Evolutionary conservation across 164 flowering plant species (phyloP).

Genomic region (Stephania yunnanensis): DNA sequence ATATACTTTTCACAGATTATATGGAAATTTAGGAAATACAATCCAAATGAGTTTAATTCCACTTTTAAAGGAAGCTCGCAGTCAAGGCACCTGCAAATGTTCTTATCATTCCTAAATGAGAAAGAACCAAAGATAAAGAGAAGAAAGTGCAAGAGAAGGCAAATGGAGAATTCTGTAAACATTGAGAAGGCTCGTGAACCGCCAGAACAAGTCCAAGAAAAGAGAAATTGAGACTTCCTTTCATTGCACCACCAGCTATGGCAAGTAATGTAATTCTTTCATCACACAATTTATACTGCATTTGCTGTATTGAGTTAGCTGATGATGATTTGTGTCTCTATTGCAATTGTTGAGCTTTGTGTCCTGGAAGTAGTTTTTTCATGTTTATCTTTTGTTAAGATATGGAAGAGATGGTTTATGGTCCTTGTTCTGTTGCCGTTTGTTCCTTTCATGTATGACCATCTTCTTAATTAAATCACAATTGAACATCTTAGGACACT

Average conservation of each 20-base stretch:
- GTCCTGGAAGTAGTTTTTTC: background rate
- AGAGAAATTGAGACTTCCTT: conserved; percentile 20
- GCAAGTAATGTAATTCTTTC: background rate
- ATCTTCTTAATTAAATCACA: background rate
- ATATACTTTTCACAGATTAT: conserved; percentile 32
- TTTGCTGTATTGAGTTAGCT: background rate
- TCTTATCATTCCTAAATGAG: conserved; percentile 47
- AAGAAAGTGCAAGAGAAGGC: conserved; percentile 30
- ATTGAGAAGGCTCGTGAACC: conserved; percentile 22
- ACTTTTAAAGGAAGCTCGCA: conserved; percentile 22
- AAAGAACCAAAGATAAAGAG: conserved; percentile 33
- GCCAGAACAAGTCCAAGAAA: conserved; percentile 17
- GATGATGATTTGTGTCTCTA: no score
- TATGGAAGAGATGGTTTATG: no score
- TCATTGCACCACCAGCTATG: background rate
- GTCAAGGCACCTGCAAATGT: conserved; percentile 36
- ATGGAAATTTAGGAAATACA: conserved; percentile 30
- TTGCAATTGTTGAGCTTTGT: no score
- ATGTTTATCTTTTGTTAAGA: no score
- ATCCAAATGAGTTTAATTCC: conserved; percentile 23
- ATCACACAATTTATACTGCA: background rate
- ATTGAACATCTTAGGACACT: background rate
- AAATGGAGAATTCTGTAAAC: conserved; percentile 15
- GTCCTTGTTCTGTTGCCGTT: no score
- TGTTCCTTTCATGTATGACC: no score